Base-by-base conservation (phyloP, 2,329 filamentous ascomycete species). In the Fusarium stilboides region DNA sequence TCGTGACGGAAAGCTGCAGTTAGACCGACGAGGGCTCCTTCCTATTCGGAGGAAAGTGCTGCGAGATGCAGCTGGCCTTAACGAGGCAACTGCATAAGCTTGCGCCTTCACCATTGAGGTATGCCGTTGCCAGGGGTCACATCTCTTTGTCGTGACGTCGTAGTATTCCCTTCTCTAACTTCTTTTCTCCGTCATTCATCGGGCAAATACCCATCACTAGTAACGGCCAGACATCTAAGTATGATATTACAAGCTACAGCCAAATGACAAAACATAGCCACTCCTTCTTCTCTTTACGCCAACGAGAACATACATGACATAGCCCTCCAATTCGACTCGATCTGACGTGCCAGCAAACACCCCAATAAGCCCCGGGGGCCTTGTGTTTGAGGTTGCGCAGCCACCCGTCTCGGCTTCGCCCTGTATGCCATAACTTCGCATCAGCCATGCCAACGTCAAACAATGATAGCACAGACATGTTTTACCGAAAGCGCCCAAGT, bases 1-100 rank as follows among this genome's bases (percentile, higher is more conserved):
- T 58, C 47, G 39, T 28, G 37, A 55, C 59, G 58, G 63, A 36
- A 61, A 56, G 55, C 55, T 62, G 55, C 63, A 71, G 68, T 71
- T 50, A 50, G 53, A 69, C 61, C 22, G 24, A 60, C 20, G 60
- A 59, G 64, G 46, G 22, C 43, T 55, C 53, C 15, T 53, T 51
- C 28, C 45, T 10, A 31, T 31, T 2, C 3, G 10, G 10, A 10
- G 10, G 28, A 31, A 31, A 31, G 28, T 31, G 20, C 28, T 66
- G 44, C 56, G 19, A 69, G 44, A 69, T 69, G 61, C 52, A 69
- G 52, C 43, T 26, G 43, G 52, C 65, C 65, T 62, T 57, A 40
- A 47, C 44, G 33, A 69, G 47, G 36, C 44, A 34, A 19, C 50
- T 53, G 40, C 47, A 39, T 57, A 19, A 24, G 24, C 20, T 46